Evolutionary conservation across 2,329 filamentous ascomycete genomes (phyloP), one percentile per base, ranked within the genome.

Genomic region (Trichoderma atroviride): DNA sequence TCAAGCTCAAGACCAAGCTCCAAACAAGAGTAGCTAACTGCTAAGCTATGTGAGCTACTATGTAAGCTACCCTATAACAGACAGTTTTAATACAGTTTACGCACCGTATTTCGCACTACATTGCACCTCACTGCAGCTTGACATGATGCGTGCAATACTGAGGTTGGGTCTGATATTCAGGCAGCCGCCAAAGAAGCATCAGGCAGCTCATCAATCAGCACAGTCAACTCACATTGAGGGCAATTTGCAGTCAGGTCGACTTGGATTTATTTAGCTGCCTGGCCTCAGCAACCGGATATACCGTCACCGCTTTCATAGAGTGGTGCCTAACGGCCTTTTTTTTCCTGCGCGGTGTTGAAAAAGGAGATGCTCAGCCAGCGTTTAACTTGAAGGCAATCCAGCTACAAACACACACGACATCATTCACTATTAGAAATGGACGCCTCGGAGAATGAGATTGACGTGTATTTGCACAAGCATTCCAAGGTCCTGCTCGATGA

Each of bases 401-500:
- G 9, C 55, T 5, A 4, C 11, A 24, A 52, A 9, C 10, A 47
- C 27, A 1, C 3, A 29, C 53, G 1, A 7, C 16, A 24, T 14
- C 31, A 7, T 22, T 10, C 31, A 7, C 29, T 11, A 43, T 29
- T 59, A 2, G 58, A 11, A 19, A 90, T 91, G 88, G 89, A 91
- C 72, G 87, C 83, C 22, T 78, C 84, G 40, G 88, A 90, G 55
- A 82, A 85, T 35, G 89, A 91, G 61, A 77, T 83, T 68, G 89
- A 91, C 73, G 81, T 89, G 68, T 86, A 88, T 77, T 84, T 91
- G 68, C 87, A 90, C 72, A 87, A 86, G 74, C 81, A 85, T 68
- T 89, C 89, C 2, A 80, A 79, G 10, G 87, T 89, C 69, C 82
- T 91, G 70, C 82, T 91, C 22, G 79, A 80, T 62, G 87, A 90